A percentile compares a stretch with the other conserved stretches of the same genome.
Conservation (phyloP, 2,329 filamentous ascomycete genomes). For the Fusarium luffae region DNA sequence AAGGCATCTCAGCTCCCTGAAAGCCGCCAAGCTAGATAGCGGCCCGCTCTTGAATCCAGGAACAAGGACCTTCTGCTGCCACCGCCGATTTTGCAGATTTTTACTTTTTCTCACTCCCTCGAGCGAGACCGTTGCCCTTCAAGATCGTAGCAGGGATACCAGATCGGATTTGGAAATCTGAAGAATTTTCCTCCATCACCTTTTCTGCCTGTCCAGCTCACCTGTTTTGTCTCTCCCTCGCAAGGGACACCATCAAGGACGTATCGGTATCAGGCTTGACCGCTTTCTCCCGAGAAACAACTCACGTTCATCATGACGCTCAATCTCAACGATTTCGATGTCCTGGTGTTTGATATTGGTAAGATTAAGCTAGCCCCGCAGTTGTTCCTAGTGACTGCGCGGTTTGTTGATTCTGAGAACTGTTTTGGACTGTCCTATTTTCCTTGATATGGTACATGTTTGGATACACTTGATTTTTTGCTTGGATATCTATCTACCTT, state of each 20-base stretch:
- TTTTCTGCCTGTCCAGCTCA: conserved; percentile 8
- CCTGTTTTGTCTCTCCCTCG: conserved; percentile 5
- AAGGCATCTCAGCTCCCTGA: not conserved
- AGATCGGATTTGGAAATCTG: conserved; percentile 12
- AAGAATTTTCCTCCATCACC: conserved; percentile 1
- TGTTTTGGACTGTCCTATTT: conserved; percentile 5
- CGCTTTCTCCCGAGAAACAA: conserved; percentile 30
- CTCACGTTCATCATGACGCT: conserved; percentile 34
- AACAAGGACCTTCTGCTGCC: conserved; percentile 39
- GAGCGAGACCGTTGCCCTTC: not conserved
- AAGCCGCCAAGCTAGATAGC: conserved; percentile 34
- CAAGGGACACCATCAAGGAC: conserved; percentile 11
- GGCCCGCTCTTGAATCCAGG: conserved; percentile 42
- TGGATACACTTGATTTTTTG: not conserved
- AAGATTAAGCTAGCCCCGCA: conserved; percentile 35
- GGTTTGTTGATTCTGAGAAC: not conserved
- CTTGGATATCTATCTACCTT: conserved; percentile 10
- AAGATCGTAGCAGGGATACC: conserved; percentile 32
- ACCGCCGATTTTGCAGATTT: conserved; percentile 16
- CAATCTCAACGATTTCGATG: conserved; percentile 47
- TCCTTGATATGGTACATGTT: conserved; percentile 9
- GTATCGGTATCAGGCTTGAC: conserved; percentile 31
- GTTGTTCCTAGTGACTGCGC: conserved; percentile 9
- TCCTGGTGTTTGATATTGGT: conserved; percentile 54
- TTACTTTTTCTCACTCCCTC: conserved; percentile 18